Percentiles rank a stretch among this genome's conserved stretches.
phyloP scores from a whole-genome alignment of 1,284 basidiomycete genomes.

The Anthracocystis panici-leucophaei region DNA sequence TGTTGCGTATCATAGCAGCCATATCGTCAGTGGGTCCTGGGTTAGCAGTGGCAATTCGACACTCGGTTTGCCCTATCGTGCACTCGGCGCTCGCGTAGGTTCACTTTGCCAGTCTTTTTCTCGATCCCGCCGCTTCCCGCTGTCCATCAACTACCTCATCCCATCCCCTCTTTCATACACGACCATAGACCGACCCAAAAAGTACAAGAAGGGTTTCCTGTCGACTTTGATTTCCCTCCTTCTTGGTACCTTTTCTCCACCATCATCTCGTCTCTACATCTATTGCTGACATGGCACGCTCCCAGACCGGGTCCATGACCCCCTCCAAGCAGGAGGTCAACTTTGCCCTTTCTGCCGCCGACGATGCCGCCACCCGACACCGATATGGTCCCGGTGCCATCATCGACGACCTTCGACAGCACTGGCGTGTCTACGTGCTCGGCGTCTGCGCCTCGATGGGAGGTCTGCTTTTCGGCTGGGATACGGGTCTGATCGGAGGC shows the following conservation, averaged over 20 bases:
- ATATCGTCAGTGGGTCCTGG: neutral
- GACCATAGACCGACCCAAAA: neutral
- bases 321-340: conserved; percentile 39
- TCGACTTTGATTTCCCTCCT: neutral
- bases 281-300: conserved; percentile 13
- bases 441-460: conserved; percentile 42
- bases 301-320: conserved; percentile 26
- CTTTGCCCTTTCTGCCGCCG: conserved; percentile 15
- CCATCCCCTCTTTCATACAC: neutral
- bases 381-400: conserved; percentile 21
- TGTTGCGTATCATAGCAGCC: conserved; percentile 1
- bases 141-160: neutral
- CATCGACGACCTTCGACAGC: conserved; percentile 29
- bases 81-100: neutral
- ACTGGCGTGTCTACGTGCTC: conserved; percentile 50
- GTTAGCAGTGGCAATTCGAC: neutral
- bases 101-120: neutral
- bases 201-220: neutral
- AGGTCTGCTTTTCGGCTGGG: conserved; percentile 50
- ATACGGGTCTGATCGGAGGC: conserved; percentile 50
- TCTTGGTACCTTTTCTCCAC: neutral
- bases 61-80: neutral
- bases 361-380: conserved; percentile 11
- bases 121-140: neutral
- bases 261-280: neutral